A percentile compares a stretch with the other conserved stretches of the same genome.
These are phyloP conservation scores for Hyphodiscus sp. DNA, from an alignment of 2,329 filamentous ascomycete species.

Conservation along the genomic window DNA sequence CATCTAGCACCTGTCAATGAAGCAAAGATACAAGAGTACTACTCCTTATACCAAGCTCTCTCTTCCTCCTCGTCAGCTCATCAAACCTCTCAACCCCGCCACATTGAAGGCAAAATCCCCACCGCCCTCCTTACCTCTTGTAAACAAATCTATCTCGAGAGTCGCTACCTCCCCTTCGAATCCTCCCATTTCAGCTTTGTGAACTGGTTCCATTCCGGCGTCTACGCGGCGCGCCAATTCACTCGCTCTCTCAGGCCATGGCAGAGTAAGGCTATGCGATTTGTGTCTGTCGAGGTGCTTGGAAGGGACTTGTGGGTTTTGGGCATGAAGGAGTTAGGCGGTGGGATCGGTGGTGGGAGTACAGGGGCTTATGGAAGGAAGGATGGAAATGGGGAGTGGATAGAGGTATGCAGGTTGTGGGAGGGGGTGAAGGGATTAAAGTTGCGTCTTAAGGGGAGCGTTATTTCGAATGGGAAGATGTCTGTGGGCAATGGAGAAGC, in stretches of 20 bases:
- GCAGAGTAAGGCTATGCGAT: constrained; percentile 38
- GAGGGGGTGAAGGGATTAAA: constrained; percentile 4
- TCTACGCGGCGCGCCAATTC: constrained; percentile 36
- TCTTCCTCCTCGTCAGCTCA: neutral
- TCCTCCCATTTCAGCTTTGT: constrained; percentile 42
- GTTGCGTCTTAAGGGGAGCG: neutral
- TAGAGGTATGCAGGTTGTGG: constrained; percentile 13
- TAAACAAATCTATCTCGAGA: constrained; percentile 38
- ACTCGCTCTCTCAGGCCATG: constrained; percentile 32
- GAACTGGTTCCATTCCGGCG: constrained; percentile 41
- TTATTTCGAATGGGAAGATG: constrained; percentile 11
- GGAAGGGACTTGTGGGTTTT: constrained; percentile 30
- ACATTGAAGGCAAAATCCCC: constrained; percentile 30
- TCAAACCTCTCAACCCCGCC: constrained; percentile 8
- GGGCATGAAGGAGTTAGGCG: constrained; percentile 1
- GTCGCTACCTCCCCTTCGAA: constrained; percentile 35
- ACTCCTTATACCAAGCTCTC: neutral
- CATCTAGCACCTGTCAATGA: constrained; percentile 31
- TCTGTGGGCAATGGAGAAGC: neutral
- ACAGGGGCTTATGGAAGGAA: neutral
- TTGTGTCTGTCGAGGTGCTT: constrained; percentile 36
- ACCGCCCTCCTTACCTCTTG: constrained; percentile 34
- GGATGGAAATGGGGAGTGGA: constrained; percentile 6
- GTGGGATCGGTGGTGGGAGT: constrained; percentile 1
- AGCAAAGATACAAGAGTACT: neutral